phyloP scores from a whole-genome alignment of 1,139 yeast species.

The Yamadazyma sp. region DNA sequence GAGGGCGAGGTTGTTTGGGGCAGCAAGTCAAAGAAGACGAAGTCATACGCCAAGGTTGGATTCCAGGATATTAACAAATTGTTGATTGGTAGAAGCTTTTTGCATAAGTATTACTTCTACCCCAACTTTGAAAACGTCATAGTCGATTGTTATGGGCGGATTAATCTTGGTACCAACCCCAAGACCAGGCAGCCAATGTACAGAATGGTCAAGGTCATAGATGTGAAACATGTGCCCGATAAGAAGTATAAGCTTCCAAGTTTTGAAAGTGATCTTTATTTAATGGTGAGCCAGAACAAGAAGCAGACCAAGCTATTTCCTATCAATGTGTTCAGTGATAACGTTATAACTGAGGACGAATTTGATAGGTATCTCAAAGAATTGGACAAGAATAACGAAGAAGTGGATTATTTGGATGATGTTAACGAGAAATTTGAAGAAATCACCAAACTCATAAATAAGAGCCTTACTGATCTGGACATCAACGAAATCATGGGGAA shows the following conservation, averaged over 20 bases:
- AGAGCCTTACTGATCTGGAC: constrained; percentile 70
- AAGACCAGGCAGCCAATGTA: constrained; percentile 67
- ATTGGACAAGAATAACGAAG: constrained; percentile 57
- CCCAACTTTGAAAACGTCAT: constrained; percentile 74
- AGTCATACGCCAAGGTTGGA: constrained; percentile 22
- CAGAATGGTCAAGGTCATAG: constrained; percentile 80
- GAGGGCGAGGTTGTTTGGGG: constrained; percentile 56
- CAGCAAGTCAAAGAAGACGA: constrained; percentile 30
- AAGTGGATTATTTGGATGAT: constrained; percentile 64
- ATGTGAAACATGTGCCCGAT: constrained; percentile 52
- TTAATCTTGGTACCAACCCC: constrained; percentile 73
- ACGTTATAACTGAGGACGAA: constrained; percentile 65
- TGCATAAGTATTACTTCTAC: constrained; percentile 75
- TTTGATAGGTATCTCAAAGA: constrained; percentile 67
- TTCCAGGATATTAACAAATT: constrained; percentile 66
- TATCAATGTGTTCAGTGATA: constrained; percentile 78
- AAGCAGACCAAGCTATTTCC: constrained; percentile 72
- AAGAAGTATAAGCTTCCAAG: constrained; percentile 58
- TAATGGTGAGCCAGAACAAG: constrained; percentile 64
- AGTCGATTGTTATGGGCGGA: constrained; percentile 75
- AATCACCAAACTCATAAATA: constrained; percentile 57
- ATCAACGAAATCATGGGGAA: constrained; percentile 73
- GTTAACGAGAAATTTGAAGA: constrained; percentile 66
- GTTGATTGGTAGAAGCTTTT: constrained; percentile 73
- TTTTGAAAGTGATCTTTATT: constrained; percentile 58